Conservation (phyloP, 805 yeast genomes). For the Candida hungchunana region DNA sequence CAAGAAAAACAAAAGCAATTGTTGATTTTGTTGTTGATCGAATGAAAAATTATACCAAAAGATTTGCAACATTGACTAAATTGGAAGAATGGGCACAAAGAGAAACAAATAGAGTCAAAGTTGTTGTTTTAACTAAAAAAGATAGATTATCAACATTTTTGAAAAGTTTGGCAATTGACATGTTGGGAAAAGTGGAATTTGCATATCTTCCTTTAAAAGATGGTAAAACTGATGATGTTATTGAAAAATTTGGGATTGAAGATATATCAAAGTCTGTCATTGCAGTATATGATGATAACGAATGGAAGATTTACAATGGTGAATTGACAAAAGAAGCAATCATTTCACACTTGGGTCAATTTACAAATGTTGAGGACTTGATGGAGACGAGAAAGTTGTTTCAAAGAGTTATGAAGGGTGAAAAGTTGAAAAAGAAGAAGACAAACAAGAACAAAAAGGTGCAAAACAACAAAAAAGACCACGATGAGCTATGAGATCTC, state of each 20-base stretch:
- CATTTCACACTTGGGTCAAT: slow-evolving; percentile 29
- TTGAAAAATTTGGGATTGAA: slow-evolving; percentile 16
- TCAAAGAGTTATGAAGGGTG: slow-evolving; percentile 24
- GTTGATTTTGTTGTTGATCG: slow-evolving; percentile 51
- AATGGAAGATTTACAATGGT: slow-evolving; percentile 28
- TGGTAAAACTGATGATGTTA: slow-evolving; percentile 23
- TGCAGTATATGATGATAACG: slow-evolving; percentile 9
- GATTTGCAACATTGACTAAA: slow-evolving; percentile 35
- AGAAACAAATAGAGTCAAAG: slow-evolving; percentile 30
- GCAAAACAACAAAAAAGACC: slow-evolving; percentile 2
- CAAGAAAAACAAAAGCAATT: slow-evolving; percentile 52
- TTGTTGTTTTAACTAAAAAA: slow-evolving; percentile 51
- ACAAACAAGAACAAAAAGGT: slow-evolving; percentile 2
- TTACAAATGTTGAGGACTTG: slow-evolving; percentile 23
- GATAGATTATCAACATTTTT: slow-evolving; percentile 48
- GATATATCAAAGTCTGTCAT: slow-evolving; percentile 13
- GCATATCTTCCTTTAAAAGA: slow-evolving; percentile 35
- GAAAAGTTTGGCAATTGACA: slow-evolving; percentile 69
- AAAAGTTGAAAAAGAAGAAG: slow-evolving; percentile 18
- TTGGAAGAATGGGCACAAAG: slow-evolving; percentile 26
- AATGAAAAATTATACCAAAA: slow-evolving; percentile 62
- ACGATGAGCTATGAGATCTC: slow-evolving; percentile 18
- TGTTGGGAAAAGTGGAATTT: slow-evolving; percentile 45
- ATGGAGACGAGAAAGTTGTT: slow-evolving; percentile 9
- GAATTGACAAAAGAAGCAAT: slow-evolving; percentile 29